Conservation (phyloP, 2,329 filamentous ascomycete genomes). For the Fusarium sp. region DNA sequence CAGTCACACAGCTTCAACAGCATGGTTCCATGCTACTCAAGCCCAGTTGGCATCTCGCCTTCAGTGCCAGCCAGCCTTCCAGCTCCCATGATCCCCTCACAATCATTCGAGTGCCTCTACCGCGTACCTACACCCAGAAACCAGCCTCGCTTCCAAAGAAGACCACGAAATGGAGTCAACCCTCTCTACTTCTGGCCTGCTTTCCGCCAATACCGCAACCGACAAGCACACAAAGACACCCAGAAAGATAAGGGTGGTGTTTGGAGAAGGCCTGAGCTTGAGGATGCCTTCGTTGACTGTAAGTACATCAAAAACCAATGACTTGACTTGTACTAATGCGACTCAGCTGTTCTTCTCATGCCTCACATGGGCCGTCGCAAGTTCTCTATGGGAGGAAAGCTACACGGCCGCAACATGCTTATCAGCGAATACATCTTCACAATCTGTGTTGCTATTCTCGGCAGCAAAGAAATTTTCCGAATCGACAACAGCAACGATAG, state of each 20-base stretch:
- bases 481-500: constrained; percentile 59
- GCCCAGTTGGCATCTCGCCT: constrained; percentile 56
- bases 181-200: constrained; percentile 72
- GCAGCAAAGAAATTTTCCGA: constrained; percentile 58
- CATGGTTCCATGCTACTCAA: constrained; percentile 60
- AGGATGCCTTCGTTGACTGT: constrained; percentile 77
- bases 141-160: constrained; percentile 52
- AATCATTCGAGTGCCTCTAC: constrained; percentile 59
- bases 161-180: constrained; percentile 59
- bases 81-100: constrained; percentile 64
- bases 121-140: constrained; percentile 54
- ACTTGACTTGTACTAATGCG: constrained; percentile 37
- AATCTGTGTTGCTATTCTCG: constrained; percentile 54
- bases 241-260: constrained; percentile 71
- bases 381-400: constrained; percentile 72
- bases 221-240: constrained; percentile 72
- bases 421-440: constrained; percentile 74
- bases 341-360: constrained; percentile 70
- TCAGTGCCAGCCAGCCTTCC: constrained; percentile 62
- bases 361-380: constrained; percentile 75
- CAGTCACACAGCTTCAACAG: constrained; percentile 58
- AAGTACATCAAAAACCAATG: constrained; percentile 44
- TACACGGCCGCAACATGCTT: constrained; percentile 76
- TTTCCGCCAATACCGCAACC: constrained; percentile 74
- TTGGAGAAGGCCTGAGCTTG: constrained; percentile 64